A percentile compares a stretch with the other conserved stretches of the same genome.
Conservation (phyloP, 73 alveolate species). For the Paramecium primaurelia region DNA sequence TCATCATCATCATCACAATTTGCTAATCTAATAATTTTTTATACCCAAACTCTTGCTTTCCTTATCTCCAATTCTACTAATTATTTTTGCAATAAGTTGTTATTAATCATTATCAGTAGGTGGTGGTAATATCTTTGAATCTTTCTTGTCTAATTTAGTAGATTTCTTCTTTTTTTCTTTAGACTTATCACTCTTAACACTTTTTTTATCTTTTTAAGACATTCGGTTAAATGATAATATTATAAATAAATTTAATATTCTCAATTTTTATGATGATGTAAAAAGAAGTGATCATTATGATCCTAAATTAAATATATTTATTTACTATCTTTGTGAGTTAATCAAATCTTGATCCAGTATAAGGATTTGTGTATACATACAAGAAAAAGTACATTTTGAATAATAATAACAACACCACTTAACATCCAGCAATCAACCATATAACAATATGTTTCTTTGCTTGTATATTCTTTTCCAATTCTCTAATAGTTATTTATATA, state of each 20-base stretch:
- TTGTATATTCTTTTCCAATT: slow-evolving; percentile 70
- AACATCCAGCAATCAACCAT: slow-evolving; percentile 68
- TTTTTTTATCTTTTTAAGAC: slow-evolving; percentile 10
- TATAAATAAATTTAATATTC: neutral
- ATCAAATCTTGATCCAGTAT: neutral
- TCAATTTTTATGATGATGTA: neutral
- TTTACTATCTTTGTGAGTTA: neutral
- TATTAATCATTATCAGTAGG: neutral
- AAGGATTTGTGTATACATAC: slow-evolving; percentile 31
- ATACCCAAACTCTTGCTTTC: neutral
- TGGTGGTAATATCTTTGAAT: neutral
- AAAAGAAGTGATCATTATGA: neutral
- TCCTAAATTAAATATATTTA: neutral
- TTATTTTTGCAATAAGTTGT: neutral
- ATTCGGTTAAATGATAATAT: neutral
- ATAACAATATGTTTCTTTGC: slow-evolving; percentile 72
- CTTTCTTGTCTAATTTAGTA: neutral
- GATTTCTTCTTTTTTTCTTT: neutral
- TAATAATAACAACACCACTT: slow-evolving; percentile 65
- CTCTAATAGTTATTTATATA: neutral
- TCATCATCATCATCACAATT: neutral
- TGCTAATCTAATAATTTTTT: neutral
- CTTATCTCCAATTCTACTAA: neutral
- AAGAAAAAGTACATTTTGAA: slow-evolving; percentile 69
- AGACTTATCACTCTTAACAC: neutral